These are phyloP conservation scores for Coniosporium apollinis DNA, from an alignment of 495 filamentous ascomycete genomes.

Conservation along the genomic window DNA sequence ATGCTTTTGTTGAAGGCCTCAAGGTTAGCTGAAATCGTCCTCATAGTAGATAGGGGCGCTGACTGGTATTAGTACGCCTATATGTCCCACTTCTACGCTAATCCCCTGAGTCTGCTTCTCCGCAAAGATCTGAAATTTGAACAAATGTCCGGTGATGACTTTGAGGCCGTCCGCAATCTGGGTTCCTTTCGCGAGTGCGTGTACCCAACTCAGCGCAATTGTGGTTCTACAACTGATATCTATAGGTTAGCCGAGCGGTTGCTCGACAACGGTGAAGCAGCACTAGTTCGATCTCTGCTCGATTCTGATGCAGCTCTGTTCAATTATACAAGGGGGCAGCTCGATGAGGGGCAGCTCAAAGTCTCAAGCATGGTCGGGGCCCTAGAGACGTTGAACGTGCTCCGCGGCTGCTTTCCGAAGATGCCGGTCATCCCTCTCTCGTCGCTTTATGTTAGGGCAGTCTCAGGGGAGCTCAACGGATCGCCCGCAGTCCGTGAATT, in stretches of 20 bases:
- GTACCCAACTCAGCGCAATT: slow-evolving; percentile 30
- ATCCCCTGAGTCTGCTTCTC: slow-evolving; percentile 59
- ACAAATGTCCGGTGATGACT: slow-evolving; percentile 38
- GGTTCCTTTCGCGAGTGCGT: slow-evolving; percentile 58
- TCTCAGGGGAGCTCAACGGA: slow-evolving; percentile 38
- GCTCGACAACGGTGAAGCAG: slow-evolving; percentile 25
- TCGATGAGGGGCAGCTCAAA: slow-evolving; percentile 23
- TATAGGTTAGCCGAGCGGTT: slow-evolving; percentile 26
- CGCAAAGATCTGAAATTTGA: slow-evolving; percentile 15
- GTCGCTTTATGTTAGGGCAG: slow-evolving; percentile 38
- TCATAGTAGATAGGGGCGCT: not conserved
- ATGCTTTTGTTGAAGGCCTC: slow-evolving; percentile 57
- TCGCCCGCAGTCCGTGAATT: slow-evolving; percentile 37
- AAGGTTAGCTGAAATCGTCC: slow-evolving; percentile 41
- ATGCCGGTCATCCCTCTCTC: slow-evolving; percentile 27
- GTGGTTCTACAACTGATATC: slow-evolving; percentile 9
- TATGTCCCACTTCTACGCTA: slow-evolving; percentile 93
- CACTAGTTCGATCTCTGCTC: slow-evolving; percentile 31
- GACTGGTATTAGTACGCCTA: slow-evolving; percentile 52
- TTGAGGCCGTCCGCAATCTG: slow-evolving; percentile 60
- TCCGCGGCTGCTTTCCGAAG: slow-evolving; percentile 27
- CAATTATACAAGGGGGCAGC: slow-evolving; percentile 15
- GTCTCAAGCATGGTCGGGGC: slow-evolving; percentile 31
- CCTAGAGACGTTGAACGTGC: slow-evolving; percentile 28
- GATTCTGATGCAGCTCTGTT: slow-evolving; percentile 31